These are phyloP conservation scores for Pichia membranifaciens DNA, from an alignment of 805 yeast species.

Conservation along the genomic window DNA sequence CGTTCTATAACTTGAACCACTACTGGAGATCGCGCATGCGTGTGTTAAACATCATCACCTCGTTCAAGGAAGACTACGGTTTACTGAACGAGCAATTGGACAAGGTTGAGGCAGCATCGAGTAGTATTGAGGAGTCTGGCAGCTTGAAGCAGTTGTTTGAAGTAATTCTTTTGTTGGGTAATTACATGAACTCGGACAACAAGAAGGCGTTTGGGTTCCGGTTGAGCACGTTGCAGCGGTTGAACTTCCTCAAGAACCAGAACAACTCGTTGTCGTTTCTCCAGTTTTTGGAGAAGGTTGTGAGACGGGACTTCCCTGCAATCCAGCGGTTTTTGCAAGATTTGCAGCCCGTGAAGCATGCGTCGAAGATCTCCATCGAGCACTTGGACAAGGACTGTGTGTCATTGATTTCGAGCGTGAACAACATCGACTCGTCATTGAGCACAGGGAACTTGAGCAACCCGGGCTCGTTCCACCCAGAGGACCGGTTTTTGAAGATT, in stretches of 20 bases:
- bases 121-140: slow-evolving; percentile 57
- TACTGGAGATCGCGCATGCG: slow-evolving; percentile 93
- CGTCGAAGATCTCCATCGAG: slow-evolving; percentile 75
- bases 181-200: slow-evolving; percentile 89
- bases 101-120: slow-evolving; percentile 67
- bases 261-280: slow-evolving; percentile 81
- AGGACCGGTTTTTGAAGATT: slow-evolving; percentile 59
- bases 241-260: slow-evolving; percentile 86
- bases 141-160: slow-evolving; percentile 70
- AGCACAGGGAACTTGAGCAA: slow-evolving; percentile 84
- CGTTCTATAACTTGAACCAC: slow-evolving; percentile 74
- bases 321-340: slow-evolving; percentile 72
- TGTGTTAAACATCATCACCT: slow-evolving; percentile 64
- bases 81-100: slow-evolving; percentile 65
- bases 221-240: slow-evolving; percentile 79
- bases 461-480: slow-evolving; percentile 71
- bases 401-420: slow-evolving; percentile 53
- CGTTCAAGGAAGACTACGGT: slow-evolving; percentile 71
- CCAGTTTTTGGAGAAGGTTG: slow-evolving; percentile 84
- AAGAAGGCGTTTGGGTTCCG: slow-evolving; percentile 93
- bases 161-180: slow-evolving; percentile 86
- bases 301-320: slow-evolving; percentile 81
- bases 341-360: slow-evolving; percentile 47
- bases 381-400: slow-evolving; percentile 70
- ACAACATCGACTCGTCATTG: slow-evolving; percentile 67